phyloP scores from a whole-genome alignment of 805 yeast genomes.

The Pichia californica region DNA sequence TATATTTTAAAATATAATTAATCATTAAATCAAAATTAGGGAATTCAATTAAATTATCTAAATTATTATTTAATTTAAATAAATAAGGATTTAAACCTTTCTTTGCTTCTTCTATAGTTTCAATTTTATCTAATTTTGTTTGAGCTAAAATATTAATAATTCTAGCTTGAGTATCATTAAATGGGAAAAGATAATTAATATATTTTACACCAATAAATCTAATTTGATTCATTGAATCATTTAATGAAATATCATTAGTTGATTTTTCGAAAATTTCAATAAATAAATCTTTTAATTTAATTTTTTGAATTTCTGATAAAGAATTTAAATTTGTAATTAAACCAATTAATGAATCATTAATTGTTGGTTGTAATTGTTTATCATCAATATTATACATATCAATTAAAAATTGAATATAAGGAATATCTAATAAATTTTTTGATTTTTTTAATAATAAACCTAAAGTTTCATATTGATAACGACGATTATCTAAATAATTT shows the following conservation, averaged over 20 bases:
- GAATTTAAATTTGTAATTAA: constrained; percentile 43
- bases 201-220: constrained; percentile 63
- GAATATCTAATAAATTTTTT: constrained; percentile 39
- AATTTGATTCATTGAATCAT: constrained; percentile 27
- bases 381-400: constrained; percentile 62
- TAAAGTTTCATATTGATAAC: constrained; percentile 69
- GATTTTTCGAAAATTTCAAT: constrained; percentile 15
- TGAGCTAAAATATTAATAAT: constrained; percentile 57
- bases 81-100: constrained; percentile 77
- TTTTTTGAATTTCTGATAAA: constrained; percentile 34
- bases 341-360: constrained; percentile 65
- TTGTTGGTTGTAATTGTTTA: constrained; percentile 54
- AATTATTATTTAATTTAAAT: neutral
- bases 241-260: constrained; percentile 19
- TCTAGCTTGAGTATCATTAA: constrained; percentile 62
- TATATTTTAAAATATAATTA: constrained; percentile 22
- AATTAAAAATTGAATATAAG: constrained; percentile 59
- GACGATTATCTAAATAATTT: constrained; percentile 40
- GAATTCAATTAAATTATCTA: constrained; percentile 33
- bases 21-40: constrained; percentile 48
- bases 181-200: constrained; percentile 57
- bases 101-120: constrained; percentile 70
- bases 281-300: constrained; percentile 35
- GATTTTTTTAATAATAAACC: constrained; percentile 54
- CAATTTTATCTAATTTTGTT: constrained; percentile 51